phyloP scores from a whole-genome alignment of 2,329 filamentous ascomycete species.

The Exophiala phaeomuriformis region DNA sequence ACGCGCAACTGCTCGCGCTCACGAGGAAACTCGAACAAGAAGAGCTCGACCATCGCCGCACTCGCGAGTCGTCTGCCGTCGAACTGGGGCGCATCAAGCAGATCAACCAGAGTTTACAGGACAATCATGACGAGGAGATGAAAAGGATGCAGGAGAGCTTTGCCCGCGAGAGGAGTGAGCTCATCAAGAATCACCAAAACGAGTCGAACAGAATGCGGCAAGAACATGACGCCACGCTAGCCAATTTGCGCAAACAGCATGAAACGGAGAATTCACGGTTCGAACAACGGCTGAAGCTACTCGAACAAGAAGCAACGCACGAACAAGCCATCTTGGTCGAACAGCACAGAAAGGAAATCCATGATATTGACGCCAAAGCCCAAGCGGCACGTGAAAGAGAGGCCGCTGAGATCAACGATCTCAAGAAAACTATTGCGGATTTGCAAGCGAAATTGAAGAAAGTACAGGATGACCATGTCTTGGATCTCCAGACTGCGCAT shows the following conservation, averaged over 20 bases:
- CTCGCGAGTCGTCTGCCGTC: conserved; percentile 51
- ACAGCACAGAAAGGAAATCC: conserved; percentile 20
- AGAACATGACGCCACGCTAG: conserved; percentile 41
- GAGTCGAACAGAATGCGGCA: conserved; percentile 36
- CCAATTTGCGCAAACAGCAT: conserved; percentile 38
- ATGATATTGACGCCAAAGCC: conserved; percentile 36
- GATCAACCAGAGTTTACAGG: conserved; percentile 64
- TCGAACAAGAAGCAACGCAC: conserved; percentile 20
- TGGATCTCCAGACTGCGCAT: conserved; percentile 53
- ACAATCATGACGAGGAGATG: conserved; percentile 61
- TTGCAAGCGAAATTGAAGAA: conserved; percentile 46
- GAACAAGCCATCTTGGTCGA: conserved; percentile 15
- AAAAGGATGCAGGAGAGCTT: conserved; percentile 41
- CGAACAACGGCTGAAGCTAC: conserved; percentile 41
- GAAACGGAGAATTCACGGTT: conserved; percentile 43
- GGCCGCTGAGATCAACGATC: conserved; percentile 58
- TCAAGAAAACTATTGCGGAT: conserved; percentile 53
- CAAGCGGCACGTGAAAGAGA: conserved; percentile 36
- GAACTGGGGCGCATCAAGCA: conserved; percentile 55
- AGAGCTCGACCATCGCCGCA: conserved; percentile 61
- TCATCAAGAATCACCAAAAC: conserved; percentile 21
- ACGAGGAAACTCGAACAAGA: conserved; percentile 60
- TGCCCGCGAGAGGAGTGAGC: conserved; percentile 17
- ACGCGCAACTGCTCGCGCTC: conserved; percentile 48
- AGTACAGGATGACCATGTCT: conserved; percentile 53